Percentiles rank a stretch among this genome's conserved stretches.
phyloP scores from a whole-genome alignment of 2,329 filamentous ascomycete genomes.

The Lachnellula arida region DNA sequence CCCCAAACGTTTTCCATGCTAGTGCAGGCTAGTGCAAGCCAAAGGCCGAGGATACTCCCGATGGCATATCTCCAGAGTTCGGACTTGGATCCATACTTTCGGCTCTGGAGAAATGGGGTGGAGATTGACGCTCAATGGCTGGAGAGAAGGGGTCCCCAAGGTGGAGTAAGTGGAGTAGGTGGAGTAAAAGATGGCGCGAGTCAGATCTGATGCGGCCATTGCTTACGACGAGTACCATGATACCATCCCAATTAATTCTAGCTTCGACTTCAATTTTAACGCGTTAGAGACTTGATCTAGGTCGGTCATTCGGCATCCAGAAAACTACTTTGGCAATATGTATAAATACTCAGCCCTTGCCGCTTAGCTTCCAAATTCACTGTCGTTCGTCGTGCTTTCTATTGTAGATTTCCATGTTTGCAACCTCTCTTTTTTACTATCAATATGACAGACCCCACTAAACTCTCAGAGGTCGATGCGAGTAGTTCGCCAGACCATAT shows the following conservation, averaged over 20 bases:
- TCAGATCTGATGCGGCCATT: too few relatives aligned
- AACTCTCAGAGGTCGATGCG: slow-evolving; percentile 7
- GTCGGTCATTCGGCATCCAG: background rate
- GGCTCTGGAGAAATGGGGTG: background rate
- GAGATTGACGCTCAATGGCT: background rate
- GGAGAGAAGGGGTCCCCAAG: slow-evolving; percentile 1
- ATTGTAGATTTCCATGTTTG: background rate
- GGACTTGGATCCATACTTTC: background rate
- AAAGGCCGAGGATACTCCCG: background rate
- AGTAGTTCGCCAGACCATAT: slow-evolving; percentile 15
- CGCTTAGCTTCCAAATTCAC: background rate
- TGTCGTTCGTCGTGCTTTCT: background rate
- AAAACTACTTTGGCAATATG: background rate
- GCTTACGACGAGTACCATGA: background rate
- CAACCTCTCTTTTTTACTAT: background rate
- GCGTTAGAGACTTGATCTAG: background rate
- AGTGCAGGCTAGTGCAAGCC: too few relatives aligned
- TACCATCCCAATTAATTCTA: background rate
- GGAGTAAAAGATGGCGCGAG: background rate
- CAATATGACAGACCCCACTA: slow-evolving; percentile 15
- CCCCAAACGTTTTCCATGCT: background rate
- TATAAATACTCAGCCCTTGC: background rate
- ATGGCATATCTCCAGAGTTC: background rate
- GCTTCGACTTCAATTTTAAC: background rate
- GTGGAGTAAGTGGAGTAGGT: background rate